A percentile compares a stretch with the other conserved stretches of the same genome.
Conservation (phyloP, 768 basidiomycete species). For the Trichaptum fuscoviolaceum region DNA sequence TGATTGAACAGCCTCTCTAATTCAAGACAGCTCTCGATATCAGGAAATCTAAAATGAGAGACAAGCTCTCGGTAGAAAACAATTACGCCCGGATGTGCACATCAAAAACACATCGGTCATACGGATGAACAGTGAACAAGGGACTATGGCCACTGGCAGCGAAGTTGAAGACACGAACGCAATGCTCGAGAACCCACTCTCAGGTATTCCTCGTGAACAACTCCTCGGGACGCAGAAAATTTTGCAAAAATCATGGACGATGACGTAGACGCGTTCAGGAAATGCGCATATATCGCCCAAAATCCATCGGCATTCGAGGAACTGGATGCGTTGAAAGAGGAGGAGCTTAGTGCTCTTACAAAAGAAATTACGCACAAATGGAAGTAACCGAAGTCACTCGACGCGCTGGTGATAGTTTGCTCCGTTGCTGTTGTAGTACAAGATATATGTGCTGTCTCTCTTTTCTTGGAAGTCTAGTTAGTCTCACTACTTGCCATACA, state of each 20-base stretch:
- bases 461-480: constrained; percentile 3
- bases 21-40: no score
- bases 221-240: constrained; percentile 51
- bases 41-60: no score
- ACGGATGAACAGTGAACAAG: no score
- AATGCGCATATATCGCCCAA: constrained; percentile 73
- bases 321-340: constrained; percentile 33
- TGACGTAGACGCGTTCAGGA: constrained; percentile 37
- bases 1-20: no score
- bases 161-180: constrained; percentile 20
- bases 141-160: no score
- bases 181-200: constrained; percentile 52
- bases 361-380: constrained; percentile 44
- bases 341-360: constrained; percentile 23
- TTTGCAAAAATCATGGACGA: constrained; percentile 46
- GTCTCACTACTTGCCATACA: constrained; percentile 13
- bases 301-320: constrained; percentile 44
- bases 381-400: constrained; percentile 42
- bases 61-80: no score
- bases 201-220: constrained; percentile 53
- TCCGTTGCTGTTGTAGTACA: constrained; percentile 80
- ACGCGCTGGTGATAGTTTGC: constrained; percentile 50
- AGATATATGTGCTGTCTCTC: constrained; percentile 30
- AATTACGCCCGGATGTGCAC: no score
- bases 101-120: no score